Evolutionary conservation across 1,284 basidiomycete species (phyloP).

Genomic region (Heliocybe sulcata): DNA sequence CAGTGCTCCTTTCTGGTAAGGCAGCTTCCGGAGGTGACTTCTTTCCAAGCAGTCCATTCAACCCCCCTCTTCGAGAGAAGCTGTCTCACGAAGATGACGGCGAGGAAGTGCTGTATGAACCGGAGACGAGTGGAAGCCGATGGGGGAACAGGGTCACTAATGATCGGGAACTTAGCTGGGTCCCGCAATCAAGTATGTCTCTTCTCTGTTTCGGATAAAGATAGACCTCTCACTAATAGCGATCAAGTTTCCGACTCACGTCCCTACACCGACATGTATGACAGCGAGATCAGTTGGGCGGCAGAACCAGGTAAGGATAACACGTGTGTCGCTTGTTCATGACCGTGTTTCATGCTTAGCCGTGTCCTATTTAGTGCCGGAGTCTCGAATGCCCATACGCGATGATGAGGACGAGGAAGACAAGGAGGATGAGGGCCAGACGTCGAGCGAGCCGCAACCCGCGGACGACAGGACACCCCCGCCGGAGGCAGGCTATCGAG

Average conservation of each 20-base stretch:
- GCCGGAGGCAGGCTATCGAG: background rate
- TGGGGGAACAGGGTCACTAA: background rate
- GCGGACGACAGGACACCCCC: background rate
- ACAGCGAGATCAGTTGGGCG: conserved; percentile 71
- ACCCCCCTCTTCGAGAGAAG: conserved; percentile 59
- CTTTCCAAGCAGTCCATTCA: conserved; percentile 66
- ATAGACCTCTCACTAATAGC: background rate
- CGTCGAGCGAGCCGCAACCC: conserved; percentile 14
- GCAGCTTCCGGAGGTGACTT: conserved; percentile 43
- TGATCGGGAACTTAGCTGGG: conserved; percentile 1
- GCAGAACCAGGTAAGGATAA: conserved; percentile 50
- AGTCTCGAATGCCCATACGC: conserved; percentile 52
- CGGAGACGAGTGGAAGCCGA: conserved; percentile 22
- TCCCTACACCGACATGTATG: conserved; percentile 30
- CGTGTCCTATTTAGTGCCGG: conserved; percentile 16
- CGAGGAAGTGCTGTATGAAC: conserved; percentile 54
- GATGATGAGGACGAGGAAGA: conserved; percentile 45
- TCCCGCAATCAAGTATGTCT: conserved; percentile 2
- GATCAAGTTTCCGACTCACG: conserved; percentile 12
- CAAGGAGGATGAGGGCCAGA: conserved; percentile 28
- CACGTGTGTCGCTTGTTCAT: conserved; percentile 9
- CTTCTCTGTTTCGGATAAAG: background rate
- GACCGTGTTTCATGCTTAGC: background rate
- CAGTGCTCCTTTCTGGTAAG: conserved; percentile 40
- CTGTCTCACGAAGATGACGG: conserved; percentile 47